A percentile compares a stretch with the other conserved stretches of the same genome.
phyloP scores from a whole-genome alignment of 371 early-diverging fungal species.

The Fennellomyces sp. region DNA sequence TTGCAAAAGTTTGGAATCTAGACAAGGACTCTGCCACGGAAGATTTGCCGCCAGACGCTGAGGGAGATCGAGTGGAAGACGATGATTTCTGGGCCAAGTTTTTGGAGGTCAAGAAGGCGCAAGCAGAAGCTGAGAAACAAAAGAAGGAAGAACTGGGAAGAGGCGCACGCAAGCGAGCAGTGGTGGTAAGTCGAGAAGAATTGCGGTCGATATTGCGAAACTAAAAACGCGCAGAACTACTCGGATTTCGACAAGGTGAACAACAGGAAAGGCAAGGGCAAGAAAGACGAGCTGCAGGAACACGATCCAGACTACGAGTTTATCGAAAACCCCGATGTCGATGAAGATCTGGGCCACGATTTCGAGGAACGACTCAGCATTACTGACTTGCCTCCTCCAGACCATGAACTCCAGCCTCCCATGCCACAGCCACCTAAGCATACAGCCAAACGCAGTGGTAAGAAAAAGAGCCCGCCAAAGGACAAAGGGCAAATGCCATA shows the following conservation, averaged over 20 bases:
- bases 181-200: constrained; percentile 13
- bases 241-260: not conserved
- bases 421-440: not conserved
- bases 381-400: too few relatives aligned
- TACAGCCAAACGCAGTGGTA: not conserved
- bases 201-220: not conserved
- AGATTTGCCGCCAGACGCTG: constrained; percentile 15
- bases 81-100: constrained; percentile 55
- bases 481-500: too few relatives aligned
- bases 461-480: not conserved
- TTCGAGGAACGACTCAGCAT: too few relatives aligned
- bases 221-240: not conserved
- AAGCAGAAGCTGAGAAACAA: constrained; percentile 11
- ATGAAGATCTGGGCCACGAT: not conserved
- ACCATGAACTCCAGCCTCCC: too few relatives aligned
- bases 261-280: too few relatives aligned
- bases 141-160: constrained; percentile 27
- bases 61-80: constrained; percentile 18
- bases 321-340: too few relatives aligned
- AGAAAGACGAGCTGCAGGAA: too few relatives aligned
- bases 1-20: constrained; percentile 48
- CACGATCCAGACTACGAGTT: too few relatives aligned
- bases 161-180: constrained; percentile 42
- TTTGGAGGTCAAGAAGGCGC: constrained; percentile 26
- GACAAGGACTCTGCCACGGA: constrained; percentile 23